Conservation (phyloP, 2,329 filamentous ascomycete genomes). For the Penicillium hordei region DNA sequence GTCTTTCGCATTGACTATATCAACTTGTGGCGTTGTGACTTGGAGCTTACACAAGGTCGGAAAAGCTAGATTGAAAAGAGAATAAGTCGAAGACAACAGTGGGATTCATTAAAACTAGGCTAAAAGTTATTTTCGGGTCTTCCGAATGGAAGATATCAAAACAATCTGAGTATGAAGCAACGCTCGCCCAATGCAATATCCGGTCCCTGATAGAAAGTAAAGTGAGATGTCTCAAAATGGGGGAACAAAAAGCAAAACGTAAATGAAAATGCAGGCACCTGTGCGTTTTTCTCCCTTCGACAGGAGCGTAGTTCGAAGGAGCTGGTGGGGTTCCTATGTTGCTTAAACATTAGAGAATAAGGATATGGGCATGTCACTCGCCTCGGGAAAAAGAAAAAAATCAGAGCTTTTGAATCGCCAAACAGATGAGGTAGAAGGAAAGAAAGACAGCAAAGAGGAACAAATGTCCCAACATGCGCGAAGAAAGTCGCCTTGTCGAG, state of each 20-base stretch:
- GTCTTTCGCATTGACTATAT: no score
- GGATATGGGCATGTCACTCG: constrained; percentile 1
- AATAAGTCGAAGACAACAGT: no score
- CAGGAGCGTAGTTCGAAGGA: not conserved
- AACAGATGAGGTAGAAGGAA: not conserved
- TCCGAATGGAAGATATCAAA: not conserved
- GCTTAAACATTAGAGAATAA: constrained; percentile 8
- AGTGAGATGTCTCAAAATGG: not conserved
- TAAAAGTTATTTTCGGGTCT: not conserved
- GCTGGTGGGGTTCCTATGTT: not conserved
- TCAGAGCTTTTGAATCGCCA: constrained; percentile 8
- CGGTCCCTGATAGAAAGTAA: not conserved
- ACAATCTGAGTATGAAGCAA: not conserved
- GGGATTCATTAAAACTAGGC: not conserved
- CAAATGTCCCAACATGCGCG: not conserved
- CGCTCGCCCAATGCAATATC: not conserved
- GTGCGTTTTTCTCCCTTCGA: not conserved
- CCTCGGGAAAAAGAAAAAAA: not conserved
- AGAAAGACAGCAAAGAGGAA: not conserved
- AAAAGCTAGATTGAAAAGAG: no score
- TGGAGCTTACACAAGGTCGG: constrained; percentile 32
- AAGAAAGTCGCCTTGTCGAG: not conserved
- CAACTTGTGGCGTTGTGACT: constrained; percentile 35
- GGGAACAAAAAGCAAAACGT: not conserved
- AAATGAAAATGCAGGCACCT: not conserved